phyloP scores from a whole-genome alignment of 805 yeast genomes.

The Kodamaea laetipori region DNA sequence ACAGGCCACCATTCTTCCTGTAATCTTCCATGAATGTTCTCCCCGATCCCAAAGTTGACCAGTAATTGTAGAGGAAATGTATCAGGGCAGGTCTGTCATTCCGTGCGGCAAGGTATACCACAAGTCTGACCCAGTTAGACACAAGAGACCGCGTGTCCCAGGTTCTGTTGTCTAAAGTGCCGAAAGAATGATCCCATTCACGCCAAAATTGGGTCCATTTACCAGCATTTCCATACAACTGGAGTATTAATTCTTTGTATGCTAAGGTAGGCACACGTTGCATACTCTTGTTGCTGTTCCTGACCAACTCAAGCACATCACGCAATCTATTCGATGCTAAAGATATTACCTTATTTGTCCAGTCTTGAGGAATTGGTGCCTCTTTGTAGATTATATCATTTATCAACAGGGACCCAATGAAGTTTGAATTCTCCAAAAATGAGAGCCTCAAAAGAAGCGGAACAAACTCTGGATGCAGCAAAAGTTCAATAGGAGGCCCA shows the following conservation, averaged over 20 bases:
- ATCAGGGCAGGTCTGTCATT: slow-evolving; percentile 27
- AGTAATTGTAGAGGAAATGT: slow-evolving; percentile 32
- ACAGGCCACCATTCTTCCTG: slow-evolving; percentile 16
- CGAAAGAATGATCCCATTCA: slow-evolving; percentile 33
- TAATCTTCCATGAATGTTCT: slow-evolving; percentile 30
- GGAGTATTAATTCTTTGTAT: slow-evolving; percentile 36
- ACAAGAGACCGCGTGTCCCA: slow-evolving; percentile 4
- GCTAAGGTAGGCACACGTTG: slow-evolving; percentile 19
- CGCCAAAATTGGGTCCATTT: slow-evolving; percentile 43
- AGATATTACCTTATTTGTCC: slow-evolving; percentile 1
- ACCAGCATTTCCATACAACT: slow-evolving; percentile 41
- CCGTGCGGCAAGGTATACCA: slow-evolving; percentile 34
- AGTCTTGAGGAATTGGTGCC: slow-evolving; percentile 7
- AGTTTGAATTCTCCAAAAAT: slow-evolving; percentile 14
- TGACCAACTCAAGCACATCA: slow-evolving; percentile 30
- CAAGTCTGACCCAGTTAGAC: slow-evolving; percentile 35
- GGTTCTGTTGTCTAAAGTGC: slow-evolving; percentile 3
- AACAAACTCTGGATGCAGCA: slow-evolving; percentile 23
- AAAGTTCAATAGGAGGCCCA: slow-evolving; percentile 14
- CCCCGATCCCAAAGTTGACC: slow-evolving; percentile 25
- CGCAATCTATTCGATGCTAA: slow-evolving; percentile 34
- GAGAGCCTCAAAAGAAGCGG: slow-evolving; percentile 40
- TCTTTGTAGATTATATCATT: slow-evolving; percentile 27
- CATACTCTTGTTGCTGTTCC: slow-evolving; percentile 20
- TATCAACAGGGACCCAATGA: slow-evolving; percentile 28